Evolutionary conservation across 345 rosid genomes (phyloP), one percentile per base, ranked within the genome.

Genomic region (Brassica rapa): DNA sequence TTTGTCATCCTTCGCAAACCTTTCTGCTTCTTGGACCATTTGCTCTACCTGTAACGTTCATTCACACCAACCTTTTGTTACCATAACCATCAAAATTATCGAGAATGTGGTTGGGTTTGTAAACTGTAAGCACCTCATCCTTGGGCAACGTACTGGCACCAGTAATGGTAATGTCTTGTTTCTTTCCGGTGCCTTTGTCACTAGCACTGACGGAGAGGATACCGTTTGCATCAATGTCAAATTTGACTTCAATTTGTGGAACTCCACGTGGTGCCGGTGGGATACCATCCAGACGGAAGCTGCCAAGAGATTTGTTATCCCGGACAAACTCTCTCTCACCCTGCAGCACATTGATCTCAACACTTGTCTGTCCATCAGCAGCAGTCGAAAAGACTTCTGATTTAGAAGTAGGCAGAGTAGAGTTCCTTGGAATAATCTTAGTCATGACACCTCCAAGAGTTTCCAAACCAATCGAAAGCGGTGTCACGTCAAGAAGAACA

Each of bases 381-480:
- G 99, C 98, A 2, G 99, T 95, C 9, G 99, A 95, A 79, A 95
- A 95, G 39, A 95, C 99, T 84, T 95, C 99, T 8, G 99, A 95
- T 82, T 95, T 95, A 11, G 99, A 95, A 24, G 99, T 93, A 25
- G 99, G 99, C 61, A 95, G 71, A 1, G 99, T 95, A 1, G 98
- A 86, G 79, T 95, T 95, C 74, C 99, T 90, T 0, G 97, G 93
- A 62, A 95, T 95, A 72, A 93, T 93, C 80, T 95, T 95, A 2
- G 99, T 95, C 98, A 95, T 95, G 7, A 95, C 99, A 29, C 99
- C 97, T 24, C 99, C 99, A 19, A 95, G 93, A 15, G 99, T 95
- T 83, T 95, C 99, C 75, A 95, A 76, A 76, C 99, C 99, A 65
- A 95, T 76, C 0, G 99, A 95, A 24, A 95, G 85, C 4, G 97